A percentile compares a stretch with the other conserved stretches of the same genome.
Evolutionary conservation across 2,329 filamentous ascomycete genomes (phyloP).

Genomic region (Fusarium sambucinum): DNA sequence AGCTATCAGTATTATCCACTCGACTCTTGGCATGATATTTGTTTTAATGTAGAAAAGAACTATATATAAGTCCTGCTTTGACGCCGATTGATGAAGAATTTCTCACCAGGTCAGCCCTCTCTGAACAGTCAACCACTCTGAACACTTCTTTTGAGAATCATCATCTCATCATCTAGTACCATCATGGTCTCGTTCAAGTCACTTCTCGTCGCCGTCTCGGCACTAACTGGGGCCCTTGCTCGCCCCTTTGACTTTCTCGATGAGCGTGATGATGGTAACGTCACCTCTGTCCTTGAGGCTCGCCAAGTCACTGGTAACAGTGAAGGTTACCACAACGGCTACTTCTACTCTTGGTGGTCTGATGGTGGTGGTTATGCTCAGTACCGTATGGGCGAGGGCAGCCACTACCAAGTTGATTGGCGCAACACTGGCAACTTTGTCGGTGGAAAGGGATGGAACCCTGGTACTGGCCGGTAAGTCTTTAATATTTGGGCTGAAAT

Average conservation of each 20-base stretch:
- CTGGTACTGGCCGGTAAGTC: constrained; percentile 20
- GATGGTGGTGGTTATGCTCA: constrained; percentile 19
- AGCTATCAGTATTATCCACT: neutral
- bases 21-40: neutral
- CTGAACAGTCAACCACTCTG: neutral
- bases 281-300: constrained; percentile 12
- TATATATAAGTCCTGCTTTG: neutral
- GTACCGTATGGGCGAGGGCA: constrained; percentile 13
- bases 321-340: constrained; percentile 16
- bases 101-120: constrained; percentile 1
- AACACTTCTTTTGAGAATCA: neutral
- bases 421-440: constrained; percentile 31
- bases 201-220: constrained; percentile 16
- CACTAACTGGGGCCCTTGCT: constrained; percentile 17
- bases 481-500: no score
- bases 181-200: constrained; percentile 21
- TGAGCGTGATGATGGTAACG: constrained; percentile 18
- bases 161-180: accelerated
- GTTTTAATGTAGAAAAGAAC: neutral
- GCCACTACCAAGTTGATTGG: constrained; percentile 14
- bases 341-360: constrained; percentile 33
- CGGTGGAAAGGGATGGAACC: constrained; percentile 26
- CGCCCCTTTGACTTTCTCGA: constrained; percentile 27
- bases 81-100: neutral
- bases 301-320: constrained; percentile 20